phyloP scores from a whole-genome alignment of 169 alveolate genomes.

The Perkinsus chesapeaki region DNA sequence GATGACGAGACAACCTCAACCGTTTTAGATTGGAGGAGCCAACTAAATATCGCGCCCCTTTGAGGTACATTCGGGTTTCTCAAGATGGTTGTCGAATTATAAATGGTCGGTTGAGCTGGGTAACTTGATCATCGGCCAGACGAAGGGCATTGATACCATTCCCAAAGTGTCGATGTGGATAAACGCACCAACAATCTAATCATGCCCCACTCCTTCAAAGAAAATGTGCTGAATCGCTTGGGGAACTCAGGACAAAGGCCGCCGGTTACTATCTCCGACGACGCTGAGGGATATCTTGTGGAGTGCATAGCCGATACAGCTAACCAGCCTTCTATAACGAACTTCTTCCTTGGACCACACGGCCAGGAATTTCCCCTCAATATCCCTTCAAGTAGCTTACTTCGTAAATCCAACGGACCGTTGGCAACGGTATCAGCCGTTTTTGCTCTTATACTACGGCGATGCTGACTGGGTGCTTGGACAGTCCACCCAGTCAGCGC shows the following conservation, averaged over 20 bases:
- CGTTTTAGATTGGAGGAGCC: not conserved
- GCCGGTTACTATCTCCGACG: not conserved
- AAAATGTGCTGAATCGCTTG: not conserved
- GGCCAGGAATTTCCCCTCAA: not conserved
- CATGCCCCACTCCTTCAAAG: not conserved
- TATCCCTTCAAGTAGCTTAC: not conserved
- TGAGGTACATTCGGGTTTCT: not conserved
- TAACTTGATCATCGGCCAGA: not conserved
- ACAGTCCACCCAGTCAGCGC: no score
- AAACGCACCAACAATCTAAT: not conserved
- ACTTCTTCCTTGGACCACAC: not conserved
- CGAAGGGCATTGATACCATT: not conserved
- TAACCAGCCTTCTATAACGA: not conserved
- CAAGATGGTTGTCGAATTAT: not conserved
- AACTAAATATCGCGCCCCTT: not conserved
- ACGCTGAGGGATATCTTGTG: not conserved
- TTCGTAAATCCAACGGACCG: no score
- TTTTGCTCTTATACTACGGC: not conserved
- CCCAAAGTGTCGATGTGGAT: not conserved
- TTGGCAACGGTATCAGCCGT: not conserved
- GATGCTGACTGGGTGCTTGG: not conserved
- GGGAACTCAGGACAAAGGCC: not conserved
- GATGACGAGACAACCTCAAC: not conserved
- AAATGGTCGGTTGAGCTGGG: not conserved
- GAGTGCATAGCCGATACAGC: not conserved